Percentiles rank a stretch among this genome's conserved stretches.
phyloP scores from a whole-genome alignment of 352 stramenopile species.

The Phytophthora tentaculata region DNA sequence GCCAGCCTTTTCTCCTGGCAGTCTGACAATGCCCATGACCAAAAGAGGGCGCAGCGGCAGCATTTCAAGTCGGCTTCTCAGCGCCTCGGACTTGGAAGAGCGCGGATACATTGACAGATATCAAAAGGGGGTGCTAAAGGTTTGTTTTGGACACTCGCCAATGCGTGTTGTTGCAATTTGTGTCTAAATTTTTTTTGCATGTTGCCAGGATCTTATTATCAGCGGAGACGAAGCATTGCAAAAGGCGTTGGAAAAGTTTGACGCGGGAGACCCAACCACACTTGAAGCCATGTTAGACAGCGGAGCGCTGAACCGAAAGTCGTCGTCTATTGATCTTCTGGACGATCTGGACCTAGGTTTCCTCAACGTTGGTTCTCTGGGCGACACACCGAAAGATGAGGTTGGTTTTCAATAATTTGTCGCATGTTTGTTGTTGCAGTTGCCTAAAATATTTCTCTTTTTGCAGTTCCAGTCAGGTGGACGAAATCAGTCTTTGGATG shows the following conservation, averaged over 20 bases:
- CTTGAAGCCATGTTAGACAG: conserved; percentile 88
- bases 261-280: conserved; percentile 83
- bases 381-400: conserved; percentile 86
- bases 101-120: conserved; percentile 90
- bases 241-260: conserved; percentile 90
- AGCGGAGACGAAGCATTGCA: conserved; percentile 90
- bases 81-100: conserved; percentile 90
- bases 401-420: conserved; percentile 29
- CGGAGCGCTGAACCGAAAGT: conserved; percentile 83
- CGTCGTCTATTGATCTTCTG: conserved; percentile 80
- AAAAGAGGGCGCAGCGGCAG: conserved; percentile 85
- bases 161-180: not conserved
- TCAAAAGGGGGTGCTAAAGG: conserved; percentile 92
- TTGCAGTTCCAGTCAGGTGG: conserved; percentile 60
- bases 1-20: conserved; percentile 90
- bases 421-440: not conserved
- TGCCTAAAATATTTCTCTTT: conserved; percentile 5
- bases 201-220: conserved; percentile 89
- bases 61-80: conserved; percentile 87
- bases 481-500: conserved; percentile 79
- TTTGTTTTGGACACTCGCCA: conserved; percentile 19
- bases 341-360: conserved; percentile 90
- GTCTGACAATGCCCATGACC: conserved; percentile 89
- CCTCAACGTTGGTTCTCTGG: conserved; percentile 84
- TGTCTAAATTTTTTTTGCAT: conserved; percentile 7